phyloP scores from a whole-genome alignment of 331 rosid species.

The Quercus phellos region DNA sequence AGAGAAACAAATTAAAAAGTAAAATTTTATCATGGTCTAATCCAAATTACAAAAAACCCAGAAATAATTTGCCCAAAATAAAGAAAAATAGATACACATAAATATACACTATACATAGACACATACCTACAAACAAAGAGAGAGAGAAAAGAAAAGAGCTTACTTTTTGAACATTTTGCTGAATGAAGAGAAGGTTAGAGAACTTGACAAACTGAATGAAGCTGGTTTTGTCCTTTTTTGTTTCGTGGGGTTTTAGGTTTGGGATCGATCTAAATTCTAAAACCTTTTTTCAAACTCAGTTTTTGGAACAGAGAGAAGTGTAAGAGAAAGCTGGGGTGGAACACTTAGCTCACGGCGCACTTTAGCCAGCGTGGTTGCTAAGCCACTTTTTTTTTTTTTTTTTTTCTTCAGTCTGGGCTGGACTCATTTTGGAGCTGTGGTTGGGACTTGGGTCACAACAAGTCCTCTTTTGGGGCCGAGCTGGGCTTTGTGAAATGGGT shows the following conservation, averaged over 20 bases:
- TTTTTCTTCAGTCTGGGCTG: not conserved
- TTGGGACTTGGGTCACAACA: not conserved
- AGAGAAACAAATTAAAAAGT: not conserved
- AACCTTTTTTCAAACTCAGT: not conserved
- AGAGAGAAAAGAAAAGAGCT: constrained; percentile 13
- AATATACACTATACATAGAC: too few relatives aligned
- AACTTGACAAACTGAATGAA: not conserved
- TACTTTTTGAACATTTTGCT: constrained; percentile 85
- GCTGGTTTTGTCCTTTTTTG: not conserved
- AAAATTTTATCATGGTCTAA: not conserved
- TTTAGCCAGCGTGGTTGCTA: not conserved
- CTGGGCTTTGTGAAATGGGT: too few relatives aligned
- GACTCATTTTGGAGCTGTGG: not conserved
- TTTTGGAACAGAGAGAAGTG: not conserved
- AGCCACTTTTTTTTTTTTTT: not conserved
- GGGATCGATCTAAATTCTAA: not conserved
- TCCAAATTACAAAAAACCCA: constrained; percentile 6
- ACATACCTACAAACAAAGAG: not conserved
- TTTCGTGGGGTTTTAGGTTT: not conserved
- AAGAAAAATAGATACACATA: not conserved
- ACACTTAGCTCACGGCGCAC: not conserved
- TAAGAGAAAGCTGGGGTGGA: not conserved
- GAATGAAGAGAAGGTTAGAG: not conserved
- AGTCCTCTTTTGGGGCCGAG: too few relatives aligned
- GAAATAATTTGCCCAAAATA: not conserved